Base-by-base conservation (phyloP, 139 green algal genomes). In the Asterochloris erici region DNA sequence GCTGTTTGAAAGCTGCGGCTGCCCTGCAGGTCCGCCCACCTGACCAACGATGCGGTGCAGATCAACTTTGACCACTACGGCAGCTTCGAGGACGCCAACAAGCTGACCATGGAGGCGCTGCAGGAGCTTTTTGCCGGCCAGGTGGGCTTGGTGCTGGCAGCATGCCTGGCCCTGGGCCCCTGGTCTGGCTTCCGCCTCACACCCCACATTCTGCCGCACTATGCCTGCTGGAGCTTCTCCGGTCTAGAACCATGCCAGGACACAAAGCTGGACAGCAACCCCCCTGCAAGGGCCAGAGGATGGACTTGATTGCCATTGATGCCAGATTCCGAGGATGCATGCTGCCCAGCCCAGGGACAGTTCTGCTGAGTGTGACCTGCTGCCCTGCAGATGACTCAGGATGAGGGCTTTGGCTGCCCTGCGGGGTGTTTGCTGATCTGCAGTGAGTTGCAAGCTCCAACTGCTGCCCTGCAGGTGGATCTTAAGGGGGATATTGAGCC, bases 1-100 rank as follows among this genome's bases (percentile, higher is more conserved):
- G 70, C 4, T 79, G 74, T 29, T 12, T 0, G 24, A 0, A 68
- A 21, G 28, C 9, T 11, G 47, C 66, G 14, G 64, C 15, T 78
- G 64, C 24, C 21, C n/a, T 89, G 82, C 79, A 87, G 87, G 76
- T 83, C 89, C 24, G 78, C 86, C 0, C 89, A 93, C 81, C 83
- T 93, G 38, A 93, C 89, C 21, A 93, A 93, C 73, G 89, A 93
- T 73, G 89, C 89, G 13, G 83, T 91, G 19, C 89, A 92, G 83
- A 89, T 90, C 64, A 80, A 90, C 24, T 83, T 88, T 68, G 86
- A 86, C 38, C 74, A 77, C 66, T 93, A 92, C 74, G 64, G 88
- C 68, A 71, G 66, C 19, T 90, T 84, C 77, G 90, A 93, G 73
- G 88, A 92, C 78, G 82, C 88, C 78, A 91, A 90, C 85, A 93